Evolutionary conservation across 1,284 basidiomycete species (phyloP), one percentile per base, ranked within the genome.

Genomic region (Ustilago loliicola): DNA sequence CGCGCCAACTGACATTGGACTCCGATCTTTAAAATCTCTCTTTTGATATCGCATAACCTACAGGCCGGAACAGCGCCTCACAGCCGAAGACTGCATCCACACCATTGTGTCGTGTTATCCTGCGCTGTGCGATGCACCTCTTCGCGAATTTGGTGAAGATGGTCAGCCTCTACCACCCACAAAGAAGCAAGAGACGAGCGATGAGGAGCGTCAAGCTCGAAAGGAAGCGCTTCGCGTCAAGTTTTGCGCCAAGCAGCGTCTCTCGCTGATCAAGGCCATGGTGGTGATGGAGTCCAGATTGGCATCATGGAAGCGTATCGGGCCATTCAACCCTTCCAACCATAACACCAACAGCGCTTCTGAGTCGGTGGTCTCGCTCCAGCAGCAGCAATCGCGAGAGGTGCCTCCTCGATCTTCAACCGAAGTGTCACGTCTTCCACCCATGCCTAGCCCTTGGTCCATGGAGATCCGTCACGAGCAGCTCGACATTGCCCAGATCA

Each of bases 251-350:
- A 77, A 77, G 61, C 64, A 79, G 48, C 69, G 54, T 17, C 68
- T 77, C 34, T 79, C 79, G 45, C 61, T 82, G 30, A 74, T 82
- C 77, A 82, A 82, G 64, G 79, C 81, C 6, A 79, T 77, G 62
- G 69, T 82, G 17, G 66, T 82, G n/a, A 64, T 82, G 66, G 81
- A 82, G 63, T 77, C 65, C 9, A 66, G 81, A 19, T 60, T 54
- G 3, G 70, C 70, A 15, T 54, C 55, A 3, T 79, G 74, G 77
- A 75, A 61, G 61, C 75, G 71, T 32, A 45, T 80, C 23, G 75
- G 78, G 13, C 34, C 67, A 5, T 15, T 66, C 17, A 72, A 72
- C 45, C 15, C 62, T 9, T 36, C 27, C 38, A 54, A 54, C 60
- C 64, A 40, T 29, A 52, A 45, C 21, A n/a, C 21, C 21, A 38